phyloP scores from a whole-genome alignment of 352 stramenopile species.

The Phytophthora cactorum region DNA sequence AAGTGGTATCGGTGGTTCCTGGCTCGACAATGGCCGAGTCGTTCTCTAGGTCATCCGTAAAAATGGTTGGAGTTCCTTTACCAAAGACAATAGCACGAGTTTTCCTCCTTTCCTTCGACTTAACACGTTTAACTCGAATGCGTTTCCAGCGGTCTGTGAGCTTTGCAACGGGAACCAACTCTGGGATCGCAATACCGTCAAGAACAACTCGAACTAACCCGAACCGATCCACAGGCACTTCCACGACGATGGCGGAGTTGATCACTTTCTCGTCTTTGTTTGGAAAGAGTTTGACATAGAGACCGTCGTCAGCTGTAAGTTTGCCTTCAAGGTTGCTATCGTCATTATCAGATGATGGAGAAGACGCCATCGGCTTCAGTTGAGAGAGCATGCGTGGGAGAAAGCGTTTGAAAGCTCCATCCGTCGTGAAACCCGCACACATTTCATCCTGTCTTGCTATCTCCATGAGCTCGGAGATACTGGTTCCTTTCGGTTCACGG shows the following conservation, averaged over 20 bases:
- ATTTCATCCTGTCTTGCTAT: constrained; percentile 69
- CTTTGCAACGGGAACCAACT: constrained; percentile 62
- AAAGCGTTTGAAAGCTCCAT: constrained; percentile 80
- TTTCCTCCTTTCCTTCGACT: constrained; percentile 40
- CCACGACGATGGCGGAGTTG: constrained; percentile 61
- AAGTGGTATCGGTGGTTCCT: constrained; percentile 36
- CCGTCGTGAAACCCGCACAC: constrained; percentile 74
- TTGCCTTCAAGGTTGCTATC: not conserved
- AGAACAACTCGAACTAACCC: constrained; percentile 62
- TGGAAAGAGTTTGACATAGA: constrained; percentile 72
- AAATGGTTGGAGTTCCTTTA: constrained; percentile 21
- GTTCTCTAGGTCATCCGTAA: constrained; percentile 19
- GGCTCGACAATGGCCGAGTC: constrained; percentile 25
- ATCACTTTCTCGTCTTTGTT: constrained; percentile 53
- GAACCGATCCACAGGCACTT: constrained; percentile 63
- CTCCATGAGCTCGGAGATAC: constrained; percentile 58
- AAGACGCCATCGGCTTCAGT: constrained; percentile 55
- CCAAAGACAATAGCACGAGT: constrained; percentile 60
- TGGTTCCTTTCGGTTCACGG: constrained; percentile 39
- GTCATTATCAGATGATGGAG: not conserved
- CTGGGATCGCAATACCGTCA: constrained; percentile 56
- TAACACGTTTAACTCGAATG: constrained; percentile 52
- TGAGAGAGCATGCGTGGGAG: constrained; percentile 78
- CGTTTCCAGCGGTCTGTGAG: constrained; percentile 67
- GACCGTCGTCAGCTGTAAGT: constrained; percentile 44